Evolutionary conservation across 2,329 filamentous ascomycete species (phyloP).

Genomic region (Aureobasidium lini): DNA sequence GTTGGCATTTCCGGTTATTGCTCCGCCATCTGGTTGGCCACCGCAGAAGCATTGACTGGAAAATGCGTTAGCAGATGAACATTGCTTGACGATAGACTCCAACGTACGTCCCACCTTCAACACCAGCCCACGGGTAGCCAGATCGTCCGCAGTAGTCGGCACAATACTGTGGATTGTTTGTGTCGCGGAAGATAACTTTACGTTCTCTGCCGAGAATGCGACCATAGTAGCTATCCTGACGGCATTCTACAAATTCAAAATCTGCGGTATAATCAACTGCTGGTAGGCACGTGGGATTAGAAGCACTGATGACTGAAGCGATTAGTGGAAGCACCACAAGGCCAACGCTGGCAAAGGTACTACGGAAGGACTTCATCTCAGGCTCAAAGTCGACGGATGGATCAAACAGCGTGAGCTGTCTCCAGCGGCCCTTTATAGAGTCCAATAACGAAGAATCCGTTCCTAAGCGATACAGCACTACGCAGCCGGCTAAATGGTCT

Average conservation of each 20-base stretch:
- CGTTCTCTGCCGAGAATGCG: constrained; percentile 6
- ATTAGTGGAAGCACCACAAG: neutral
- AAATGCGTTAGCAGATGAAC: neutral
- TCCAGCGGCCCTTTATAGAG: neutral
- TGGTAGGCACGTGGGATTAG: neutral
- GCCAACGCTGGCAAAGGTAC: neutral
- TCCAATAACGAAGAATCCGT: neutral
- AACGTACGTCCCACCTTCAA: neutral
- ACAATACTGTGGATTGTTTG: constrained; percentile 9
- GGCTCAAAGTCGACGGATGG: neutral
- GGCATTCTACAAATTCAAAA: neutral
- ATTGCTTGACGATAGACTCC: neutral
- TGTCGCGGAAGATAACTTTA: constrained; percentile 2
- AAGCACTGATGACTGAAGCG: neutral
- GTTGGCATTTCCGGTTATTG: neutral
- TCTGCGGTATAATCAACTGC: neutral
- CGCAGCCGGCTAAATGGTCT: neutral
- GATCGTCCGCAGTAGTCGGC: constrained; percentile 6
- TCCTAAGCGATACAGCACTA: neutral
- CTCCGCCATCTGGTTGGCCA: neutral
- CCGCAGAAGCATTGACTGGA: constrained; percentile 5
- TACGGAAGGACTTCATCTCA: neutral
- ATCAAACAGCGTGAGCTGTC: neutral
- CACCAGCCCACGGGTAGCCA: constrained; percentile 7
- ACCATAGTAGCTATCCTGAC: constrained; percentile 8